phyloP scores from a whole-genome alignment of 176 grass and related monocot species.

The Musa acuminata region DNA sequence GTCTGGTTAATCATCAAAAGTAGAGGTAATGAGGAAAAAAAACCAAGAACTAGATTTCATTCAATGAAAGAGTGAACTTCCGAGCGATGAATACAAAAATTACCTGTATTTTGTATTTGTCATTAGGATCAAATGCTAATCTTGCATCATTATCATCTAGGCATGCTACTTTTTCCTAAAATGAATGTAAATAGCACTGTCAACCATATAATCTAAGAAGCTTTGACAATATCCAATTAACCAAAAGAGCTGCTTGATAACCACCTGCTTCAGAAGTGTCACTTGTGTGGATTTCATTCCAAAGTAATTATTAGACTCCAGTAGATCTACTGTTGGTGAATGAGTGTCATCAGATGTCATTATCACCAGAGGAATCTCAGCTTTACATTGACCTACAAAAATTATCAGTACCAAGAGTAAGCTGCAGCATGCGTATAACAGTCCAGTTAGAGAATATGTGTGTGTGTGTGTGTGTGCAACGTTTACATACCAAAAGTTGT shows the following conservation, averaged over 20 bases:
- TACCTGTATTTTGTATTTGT: constrained; percentile 98
- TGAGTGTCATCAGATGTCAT: constrained; percentile 99
- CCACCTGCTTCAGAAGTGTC: constrained; percentile 86
- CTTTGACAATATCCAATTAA: not conserved
- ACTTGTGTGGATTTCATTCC: constrained; percentile 90
- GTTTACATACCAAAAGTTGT: no score
- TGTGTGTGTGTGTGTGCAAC: no score
- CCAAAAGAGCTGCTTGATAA: not conserved
- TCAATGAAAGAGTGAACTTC: not conserved
- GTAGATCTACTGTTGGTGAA: constrained; percentile 51
- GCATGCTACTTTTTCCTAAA: constrained; percentile 94
- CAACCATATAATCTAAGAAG: not conserved
- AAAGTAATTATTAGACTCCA: constrained; percentile 87
- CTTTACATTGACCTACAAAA: constrained; percentile 34
- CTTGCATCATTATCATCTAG: constrained; percentile 80
- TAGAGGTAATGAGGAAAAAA: constrained; percentile 6
- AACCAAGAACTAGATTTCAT: not conserved
- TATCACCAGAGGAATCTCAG: constrained; percentile 79
- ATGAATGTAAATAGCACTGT: constrained; percentile 11
- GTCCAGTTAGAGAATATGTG: no score
- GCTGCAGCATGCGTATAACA: no score
- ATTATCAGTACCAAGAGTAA: constrained; percentile 6
- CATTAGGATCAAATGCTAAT: constrained; percentile 77
- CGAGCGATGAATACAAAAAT: constrained; percentile 8
- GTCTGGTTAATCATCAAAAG: constrained; percentile 46